Evolutionary conservation across 805 yeast genomes (phyloP).

Genomic region (Komagataella pseudopastoris): DNA sequence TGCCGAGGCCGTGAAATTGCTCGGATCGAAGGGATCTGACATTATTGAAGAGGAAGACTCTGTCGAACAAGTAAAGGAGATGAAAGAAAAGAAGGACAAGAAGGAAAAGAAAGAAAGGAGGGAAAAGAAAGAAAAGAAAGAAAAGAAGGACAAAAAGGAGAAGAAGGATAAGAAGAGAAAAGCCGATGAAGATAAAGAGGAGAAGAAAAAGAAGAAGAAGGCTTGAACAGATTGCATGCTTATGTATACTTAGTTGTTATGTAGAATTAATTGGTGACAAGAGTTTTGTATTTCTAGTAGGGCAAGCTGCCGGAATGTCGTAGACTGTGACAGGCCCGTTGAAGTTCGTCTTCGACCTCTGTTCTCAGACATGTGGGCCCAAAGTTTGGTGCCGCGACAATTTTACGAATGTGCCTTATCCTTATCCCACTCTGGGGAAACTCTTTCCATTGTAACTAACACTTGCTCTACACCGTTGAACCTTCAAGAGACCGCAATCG

Average conservation of each 20-base stretch:
- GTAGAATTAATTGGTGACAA: not conserved
- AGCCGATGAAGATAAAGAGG: conserved; percentile 18
- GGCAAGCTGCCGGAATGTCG: no score
- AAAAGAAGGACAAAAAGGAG: conserved; percentile 38
- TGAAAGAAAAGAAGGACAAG: conserved; percentile 35
- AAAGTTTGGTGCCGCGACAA: not conserved
- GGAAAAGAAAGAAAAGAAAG: conserved; percentile 39
- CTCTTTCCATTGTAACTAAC: not conserved
- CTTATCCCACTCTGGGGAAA: no score
- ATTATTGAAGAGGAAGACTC: conserved; percentile 15
- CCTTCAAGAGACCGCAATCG: not conserved
- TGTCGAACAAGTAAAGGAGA: conserved; percentile 26
- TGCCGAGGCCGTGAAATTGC: conserved; percentile 73
- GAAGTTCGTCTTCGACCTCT: not conserved
- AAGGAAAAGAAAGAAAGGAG: conserved; percentile 36
- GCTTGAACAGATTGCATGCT: conserved; percentile 9
- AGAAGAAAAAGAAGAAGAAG: conserved; percentile 23
- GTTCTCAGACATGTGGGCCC: not conserved
- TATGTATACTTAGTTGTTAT: not conserved
- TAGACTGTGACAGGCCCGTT: not conserved
- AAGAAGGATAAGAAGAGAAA: conserved; percentile 23
- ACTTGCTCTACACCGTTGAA: not conserved
- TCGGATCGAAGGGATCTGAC: conserved; percentile 21
- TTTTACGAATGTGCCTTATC: not conserved
- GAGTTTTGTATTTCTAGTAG: not conserved